Base-by-base conservation (phyloP, 441 rosid species). In the Aquilaria agallochum region DNA sequence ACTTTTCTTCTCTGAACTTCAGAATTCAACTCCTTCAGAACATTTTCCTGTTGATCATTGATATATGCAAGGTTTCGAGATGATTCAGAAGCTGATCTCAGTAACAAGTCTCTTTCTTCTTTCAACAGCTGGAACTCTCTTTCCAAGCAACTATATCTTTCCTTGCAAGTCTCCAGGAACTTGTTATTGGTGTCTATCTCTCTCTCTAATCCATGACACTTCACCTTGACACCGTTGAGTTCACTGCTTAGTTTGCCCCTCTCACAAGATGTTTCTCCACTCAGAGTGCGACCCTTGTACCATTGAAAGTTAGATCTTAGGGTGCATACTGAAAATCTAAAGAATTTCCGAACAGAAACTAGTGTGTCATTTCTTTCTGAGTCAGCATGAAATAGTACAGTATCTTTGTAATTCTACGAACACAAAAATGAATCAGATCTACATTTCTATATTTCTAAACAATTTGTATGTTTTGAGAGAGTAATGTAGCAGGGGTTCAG, bases 51-150 rank as follows among this genome's bases (percentile, higher is more conserved):
- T 64, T 79, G 83, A 53, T 67, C 62, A 5, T 73, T 66, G 49
- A 74, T 72, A 65, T 63, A 49, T 36, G 76, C 68, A 50, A 84
- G 66, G 60, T 76, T 86, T 70, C 60, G 74, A 63, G 83, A 75
- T 33, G 87, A 76, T 60, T 77, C 79, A 1, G 78, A 69, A 46
- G 73, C 66, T 62, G 64, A 50, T 66, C 60, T 69, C 14, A 70
- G 67, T 74, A 92, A 71, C 9, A 72, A 62, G 27, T 85, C 86
- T 47, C 82, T 76, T 73, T 93, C 91, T 73, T 83, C 82, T 65
- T 86, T 78, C 72, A 93, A 40, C 8, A 61, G 49, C 53, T 73
- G 79, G 71, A 80, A 74, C 58, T 88, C 85, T 64, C 71, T 81
- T 80, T 83, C 83, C 79, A 88, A 71, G 67, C 64, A 74, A 59